These are phyloP conservation scores for Fusarium torulosum DNA, from an alignment of 2,329 filamentous ascomycete species.

Conservation along the genomic window DNA sequence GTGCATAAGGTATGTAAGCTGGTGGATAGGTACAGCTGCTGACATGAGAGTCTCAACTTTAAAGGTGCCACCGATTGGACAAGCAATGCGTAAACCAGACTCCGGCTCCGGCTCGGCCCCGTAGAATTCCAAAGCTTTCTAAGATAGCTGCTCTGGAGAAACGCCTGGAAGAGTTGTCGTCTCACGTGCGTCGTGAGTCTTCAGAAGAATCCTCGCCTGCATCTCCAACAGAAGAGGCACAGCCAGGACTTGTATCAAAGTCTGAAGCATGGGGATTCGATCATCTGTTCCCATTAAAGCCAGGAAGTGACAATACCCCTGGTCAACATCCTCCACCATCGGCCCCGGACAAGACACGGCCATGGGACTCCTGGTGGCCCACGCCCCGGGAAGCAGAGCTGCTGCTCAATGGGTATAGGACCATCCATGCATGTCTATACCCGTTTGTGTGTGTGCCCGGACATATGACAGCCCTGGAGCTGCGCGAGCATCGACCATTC, in stretches of 20 bases:
- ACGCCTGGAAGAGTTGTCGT: constrained; percentile 63
- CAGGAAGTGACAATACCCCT: constrained; percentile 15
- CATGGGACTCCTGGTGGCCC: constrained; percentile 57
- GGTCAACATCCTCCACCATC: constrained; percentile 24
- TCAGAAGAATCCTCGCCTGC: constrained; percentile 21
- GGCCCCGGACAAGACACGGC: constrained; percentile 26
- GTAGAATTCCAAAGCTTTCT: constrained; percentile 62
- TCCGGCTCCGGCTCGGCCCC: constrained; percentile 61
- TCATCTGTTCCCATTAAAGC: constrained; percentile 54
- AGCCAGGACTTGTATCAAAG: constrained; percentile 17
- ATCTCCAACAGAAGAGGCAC: constrained; percentile 17
- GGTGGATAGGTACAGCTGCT: constrained; percentile 24
- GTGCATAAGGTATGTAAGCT: constrained; percentile 11
- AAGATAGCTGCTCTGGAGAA: constrained; percentile 65
- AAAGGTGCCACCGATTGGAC: constrained; percentile 61
- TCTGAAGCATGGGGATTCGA: constrained; percentile 45
- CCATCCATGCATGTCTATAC: constrained; percentile 54
- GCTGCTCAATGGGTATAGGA: constrained; percentile 55
- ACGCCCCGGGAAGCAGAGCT: constrained; percentile 55
- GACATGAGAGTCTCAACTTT: constrained; percentile 14
- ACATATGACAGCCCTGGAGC: constrained; percentile 52
- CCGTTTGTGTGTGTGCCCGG: constrained; percentile 61
- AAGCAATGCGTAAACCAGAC: constrained; percentile 62
- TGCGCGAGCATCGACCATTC: constrained; percentile 57
- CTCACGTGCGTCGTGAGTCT: constrained; percentile 55